Evolutionary conservation across 2,329 filamentous ascomycete genomes (phyloP).

Genomic region (Hypoxylon sp.): DNA sequence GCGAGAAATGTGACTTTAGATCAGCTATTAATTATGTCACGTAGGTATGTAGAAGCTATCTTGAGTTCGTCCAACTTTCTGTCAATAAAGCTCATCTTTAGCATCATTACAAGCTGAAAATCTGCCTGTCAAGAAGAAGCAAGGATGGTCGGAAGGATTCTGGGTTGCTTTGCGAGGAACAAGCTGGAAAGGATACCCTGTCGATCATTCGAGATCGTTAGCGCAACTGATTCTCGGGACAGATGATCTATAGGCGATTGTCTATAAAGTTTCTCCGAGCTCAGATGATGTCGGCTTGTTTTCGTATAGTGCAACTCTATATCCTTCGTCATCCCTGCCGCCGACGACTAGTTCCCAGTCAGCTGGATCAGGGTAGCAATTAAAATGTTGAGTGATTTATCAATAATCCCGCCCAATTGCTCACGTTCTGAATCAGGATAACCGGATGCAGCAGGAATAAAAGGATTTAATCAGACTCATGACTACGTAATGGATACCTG

Average conservation of each 20-base stretch:
- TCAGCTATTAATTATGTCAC: slow-evolving; percentile 9
- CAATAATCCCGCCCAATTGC: slow-evolving; percentile 14
- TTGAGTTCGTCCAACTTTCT: slow-evolving; percentile 12
- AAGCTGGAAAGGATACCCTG: slow-evolving; percentile 29
- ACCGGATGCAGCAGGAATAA: slow-evolving; percentile 23
- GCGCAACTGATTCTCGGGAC: slow-evolving; percentile 32
- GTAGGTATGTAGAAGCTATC: slow-evolving; percentile 4
- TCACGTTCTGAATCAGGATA: slow-evolving; percentile 14
- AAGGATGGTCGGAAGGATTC: slow-evolving; percentile 2
- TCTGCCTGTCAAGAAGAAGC: not conserved
- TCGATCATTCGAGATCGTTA: slow-evolving; percentile 36
- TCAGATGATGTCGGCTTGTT: slow-evolving; percentile 37
- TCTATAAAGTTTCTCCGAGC: slow-evolving; percentile 28
- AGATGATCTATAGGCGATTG: slow-evolving; percentile 34
- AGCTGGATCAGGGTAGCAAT: slow-evolving; percentile 42
- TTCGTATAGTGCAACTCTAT: slow-evolving; percentile 19
- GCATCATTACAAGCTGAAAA: slow-evolving; percentile 8
- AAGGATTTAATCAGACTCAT: slow-evolving; percentile 30
- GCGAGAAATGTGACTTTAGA: slow-evolving; percentile 26
- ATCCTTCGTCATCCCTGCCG: slow-evolving; percentile 7
- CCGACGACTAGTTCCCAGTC: slow-evolving; percentile 32
- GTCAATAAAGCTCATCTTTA: slow-evolving; percentile 7
- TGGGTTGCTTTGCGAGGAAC: slow-evolving; percentile 7
- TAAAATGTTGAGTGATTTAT: slow-evolving; percentile 23
- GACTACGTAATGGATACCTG: slow-evolving; percentile 13